Base-by-base conservation (phyloP, 2,329 filamentous ascomycete species). In the Elsinoe fawcettii region DNA sequence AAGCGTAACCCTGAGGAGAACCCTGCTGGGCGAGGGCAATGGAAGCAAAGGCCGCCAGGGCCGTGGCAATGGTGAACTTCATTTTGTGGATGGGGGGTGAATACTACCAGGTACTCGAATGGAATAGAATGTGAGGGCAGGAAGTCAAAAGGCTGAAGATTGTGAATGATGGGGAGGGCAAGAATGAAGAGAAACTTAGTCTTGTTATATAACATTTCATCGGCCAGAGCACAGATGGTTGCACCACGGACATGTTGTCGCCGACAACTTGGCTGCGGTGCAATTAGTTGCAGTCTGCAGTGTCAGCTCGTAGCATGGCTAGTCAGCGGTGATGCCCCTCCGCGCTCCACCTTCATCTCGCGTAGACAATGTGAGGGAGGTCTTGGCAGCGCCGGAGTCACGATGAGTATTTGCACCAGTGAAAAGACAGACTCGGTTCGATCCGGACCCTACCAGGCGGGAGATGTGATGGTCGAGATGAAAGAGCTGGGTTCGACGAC, bases 11-110 rank as follows among this genome's bases (percentile, higher is more conserved):
- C 27, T 64, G 51, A 16, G 63, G 62, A 9, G 54, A 36, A 16
- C 58, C 36, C 55, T 44, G 41, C 54, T 57, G 43, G 25, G 64
- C 64, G 30, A 58, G 49, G 49, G 63, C 61, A 30, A 64, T 39
- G 8, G 61, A 62, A 60, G 61, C 39, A 47, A 65, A 59, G 37
- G 63, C 63, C 61, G 59, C 63, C 64, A 67, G 64, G 62, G 59
- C 49, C 32, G 49, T 37, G 32, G 49, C 32, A 39, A 53, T 12
- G n/a, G 49, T 12, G 32, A 53, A 53, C 49, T 39, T 37, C 49
- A 53, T 53, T 23, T 2, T 39, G 16, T 27, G 11, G 16, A 30
- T 20, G 30, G 30, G 12, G n/a, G 20, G 27, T 1, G 30, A 36
- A 51, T 51, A 34, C 47, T 3, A 49, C 47, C 47, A 51, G 47